phyloP scores from a whole-genome alignment of 1,284 basidiomycete species.

The Taiwanofungus camphoratus region DNA sequence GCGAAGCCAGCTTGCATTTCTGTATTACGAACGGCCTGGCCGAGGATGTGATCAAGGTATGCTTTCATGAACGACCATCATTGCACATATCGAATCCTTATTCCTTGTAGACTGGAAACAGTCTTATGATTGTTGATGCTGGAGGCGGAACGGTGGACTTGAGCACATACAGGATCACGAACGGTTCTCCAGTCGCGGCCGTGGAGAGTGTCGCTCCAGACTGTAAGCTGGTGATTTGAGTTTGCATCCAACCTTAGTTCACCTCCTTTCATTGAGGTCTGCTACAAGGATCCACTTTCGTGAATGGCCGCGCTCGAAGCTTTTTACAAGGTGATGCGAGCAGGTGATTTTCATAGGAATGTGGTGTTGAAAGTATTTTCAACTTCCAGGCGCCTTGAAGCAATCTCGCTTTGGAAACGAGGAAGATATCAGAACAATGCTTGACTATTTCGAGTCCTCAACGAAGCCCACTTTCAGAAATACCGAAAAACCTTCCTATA shows the following conservation, averaged over 20 bases:
- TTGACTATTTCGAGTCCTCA: constrained; percentile 33
- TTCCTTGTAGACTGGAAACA: constrained; percentile 18
- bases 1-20: constrained; percentile 44
- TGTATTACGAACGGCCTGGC: constrained; percentile 36
- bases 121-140: constrained; percentile 51
- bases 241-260: neutral
- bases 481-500: constrained; percentile 29
- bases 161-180: constrained; percentile 38
- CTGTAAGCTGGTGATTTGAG: constrained; percentile 28
- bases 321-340: constrained; percentile 25
- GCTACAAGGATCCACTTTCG: constrained; percentile 20
- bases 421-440: constrained; percentile 31
- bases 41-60: constrained; percentile 26
- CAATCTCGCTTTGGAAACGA: constrained; percentile 29
- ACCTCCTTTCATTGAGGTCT: constrained; percentile 13
- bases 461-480: constrained; percentile 38
- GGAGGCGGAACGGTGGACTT: constrained; percentile 54
- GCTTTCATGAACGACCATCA: constrained; percentile 1
- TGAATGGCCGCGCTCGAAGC: constrained; percentile 24
- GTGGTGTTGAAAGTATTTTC: neutral
- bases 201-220: constrained; percentile 36
- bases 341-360: neutral
- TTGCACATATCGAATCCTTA: constrained; percentile 22
- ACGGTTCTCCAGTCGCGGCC: constrained; percentile 17
- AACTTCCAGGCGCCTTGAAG: constrained; percentile 26